These are phyloP conservation scores for Cryphonectria naterciae DNA, from an alignment of 2,329 filamentous ascomycete species.

Conservation along the genomic window DNA sequence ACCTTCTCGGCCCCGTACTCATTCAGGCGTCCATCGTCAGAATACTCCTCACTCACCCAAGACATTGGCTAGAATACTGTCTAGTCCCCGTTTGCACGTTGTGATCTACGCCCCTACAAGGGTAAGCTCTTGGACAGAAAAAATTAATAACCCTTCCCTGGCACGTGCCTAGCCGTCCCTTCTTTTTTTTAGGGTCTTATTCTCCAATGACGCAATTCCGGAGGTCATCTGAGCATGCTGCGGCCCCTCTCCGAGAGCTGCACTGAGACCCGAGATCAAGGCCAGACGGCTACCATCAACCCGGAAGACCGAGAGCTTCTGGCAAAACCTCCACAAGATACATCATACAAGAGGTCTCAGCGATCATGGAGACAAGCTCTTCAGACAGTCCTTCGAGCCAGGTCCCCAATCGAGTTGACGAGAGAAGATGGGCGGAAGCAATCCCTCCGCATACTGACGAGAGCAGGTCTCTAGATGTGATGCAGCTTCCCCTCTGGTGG, in stretches of 20 bases:
- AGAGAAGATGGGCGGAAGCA: not conserved
- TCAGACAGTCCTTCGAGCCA: not conserved
- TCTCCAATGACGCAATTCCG: constrained; percentile 14
- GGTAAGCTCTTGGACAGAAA: not conserved
- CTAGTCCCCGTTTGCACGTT: not conserved
- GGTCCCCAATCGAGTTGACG: not conserved
- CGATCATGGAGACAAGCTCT: not conserved
- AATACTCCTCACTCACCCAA: not conserved
- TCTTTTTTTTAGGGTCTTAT: not conserved
- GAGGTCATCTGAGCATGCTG: constrained; percentile 5
- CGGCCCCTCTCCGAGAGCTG: constrained; percentile 4
- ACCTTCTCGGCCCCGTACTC: not conserved
- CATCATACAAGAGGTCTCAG: not conserved
- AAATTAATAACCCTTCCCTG: not conserved
- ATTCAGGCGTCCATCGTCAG: too few relatives aligned
- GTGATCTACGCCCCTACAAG: not conserved
- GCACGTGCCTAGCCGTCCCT: not conserved
- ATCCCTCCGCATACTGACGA: not conserved
- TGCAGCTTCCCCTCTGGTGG: not conserved
- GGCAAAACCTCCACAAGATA: not conserved
- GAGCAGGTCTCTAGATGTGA: not conserved
- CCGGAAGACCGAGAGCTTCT: not conserved
- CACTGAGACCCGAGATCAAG: not conserved
- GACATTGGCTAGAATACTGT: not conserved
- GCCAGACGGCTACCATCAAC: not conserved